Percentiles rank a stretch among this genome's conserved stretches.
Conservation (phyloP, 2,329 filamentous ascomycete genomes). For the Boeremia exigua region DNA sequence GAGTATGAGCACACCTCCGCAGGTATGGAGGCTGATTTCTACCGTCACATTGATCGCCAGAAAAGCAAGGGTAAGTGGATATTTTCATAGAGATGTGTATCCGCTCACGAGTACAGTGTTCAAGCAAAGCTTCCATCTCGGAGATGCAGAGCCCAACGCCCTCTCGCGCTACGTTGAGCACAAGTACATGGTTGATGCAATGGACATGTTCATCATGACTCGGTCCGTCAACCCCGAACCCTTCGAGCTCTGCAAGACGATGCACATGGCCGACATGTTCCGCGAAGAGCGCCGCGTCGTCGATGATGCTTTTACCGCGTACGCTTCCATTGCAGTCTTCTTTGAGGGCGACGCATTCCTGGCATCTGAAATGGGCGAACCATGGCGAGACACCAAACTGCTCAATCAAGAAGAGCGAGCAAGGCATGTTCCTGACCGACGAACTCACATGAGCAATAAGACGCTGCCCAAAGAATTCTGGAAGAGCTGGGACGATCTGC, state of each 20-base stretch:
- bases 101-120: constrained; percentile 35
- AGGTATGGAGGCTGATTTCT: constrained; percentile 34
- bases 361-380: constrained; percentile 39
- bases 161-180: constrained; percentile 49
- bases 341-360: constrained; percentile 44
- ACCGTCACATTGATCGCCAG: constrained; percentile 41
- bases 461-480: constrained; percentile 49
- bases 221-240: constrained; percentile 20
- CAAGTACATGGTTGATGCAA: constrained; percentile 44
- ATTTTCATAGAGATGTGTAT: not conserved
- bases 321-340: constrained; percentile 27
- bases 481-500: constrained; percentile 45
- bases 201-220: constrained; percentile 30
- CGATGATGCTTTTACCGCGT: constrained; percentile 32
- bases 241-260: constrained; percentile 31
- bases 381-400: constrained; percentile 48
- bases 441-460: constrained; percentile 49
- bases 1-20: constrained; percentile 13
- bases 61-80: constrained; percentile 41
- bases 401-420: constrained; percentile 52
- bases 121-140: constrained; percentile 55
- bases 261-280: constrained; percentile 25
- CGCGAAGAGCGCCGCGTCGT: constrained; percentile 29
- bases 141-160: constrained; percentile 52
- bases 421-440: constrained; percentile 45